Conservation (phyloP, 345 rosid genomes). For the Conringia planisiliqua region DNA sequence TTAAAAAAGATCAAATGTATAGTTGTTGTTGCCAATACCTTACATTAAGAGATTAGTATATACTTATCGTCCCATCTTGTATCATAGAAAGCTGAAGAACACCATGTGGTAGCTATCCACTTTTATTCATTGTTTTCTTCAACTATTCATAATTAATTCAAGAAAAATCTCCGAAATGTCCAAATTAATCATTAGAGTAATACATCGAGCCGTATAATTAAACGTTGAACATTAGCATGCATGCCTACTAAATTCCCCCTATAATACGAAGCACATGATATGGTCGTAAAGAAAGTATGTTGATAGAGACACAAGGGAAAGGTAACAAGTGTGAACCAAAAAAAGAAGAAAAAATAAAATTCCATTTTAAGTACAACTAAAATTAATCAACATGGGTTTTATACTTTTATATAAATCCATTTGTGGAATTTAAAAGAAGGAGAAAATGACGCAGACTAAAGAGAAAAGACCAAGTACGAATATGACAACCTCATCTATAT, state of each 20-base stretch:
- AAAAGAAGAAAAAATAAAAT: neutral
- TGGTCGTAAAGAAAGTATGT: neutral
- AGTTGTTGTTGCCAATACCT: conserved; percentile 14
- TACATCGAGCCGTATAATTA: neutral
- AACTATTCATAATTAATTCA: neutral
- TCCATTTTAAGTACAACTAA: neutral
- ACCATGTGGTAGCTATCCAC: conserved; percentile 25
- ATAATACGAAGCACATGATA: conserved; percentile 18
- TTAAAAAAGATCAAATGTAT: neutral
- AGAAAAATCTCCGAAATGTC: neutral
- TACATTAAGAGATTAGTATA: conserved; percentile 30
- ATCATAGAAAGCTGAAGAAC: neutral
- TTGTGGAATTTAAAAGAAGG: neutral
- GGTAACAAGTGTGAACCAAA: conserved; percentile 19
- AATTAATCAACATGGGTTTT: conserved; percentile 12
- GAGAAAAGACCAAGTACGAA: conserved; percentile 11
- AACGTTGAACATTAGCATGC: neutral
- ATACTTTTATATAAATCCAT: too few relatives aligned
- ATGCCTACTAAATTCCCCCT: conserved; percentile 24
- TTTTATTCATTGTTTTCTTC: neutral
- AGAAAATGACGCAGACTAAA: conserved; percentile 7
- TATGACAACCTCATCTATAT: conserved; percentile 35
- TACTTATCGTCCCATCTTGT: conserved; percentile 26
- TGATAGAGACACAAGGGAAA: conserved; percentile 2
- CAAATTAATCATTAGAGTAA: neutral